Evolutionary conservation across 192 early-diverging fungal species (phyloP), one percentile per base, ranked within the genome.

Genomic region (Coemansia sp.): DNA sequence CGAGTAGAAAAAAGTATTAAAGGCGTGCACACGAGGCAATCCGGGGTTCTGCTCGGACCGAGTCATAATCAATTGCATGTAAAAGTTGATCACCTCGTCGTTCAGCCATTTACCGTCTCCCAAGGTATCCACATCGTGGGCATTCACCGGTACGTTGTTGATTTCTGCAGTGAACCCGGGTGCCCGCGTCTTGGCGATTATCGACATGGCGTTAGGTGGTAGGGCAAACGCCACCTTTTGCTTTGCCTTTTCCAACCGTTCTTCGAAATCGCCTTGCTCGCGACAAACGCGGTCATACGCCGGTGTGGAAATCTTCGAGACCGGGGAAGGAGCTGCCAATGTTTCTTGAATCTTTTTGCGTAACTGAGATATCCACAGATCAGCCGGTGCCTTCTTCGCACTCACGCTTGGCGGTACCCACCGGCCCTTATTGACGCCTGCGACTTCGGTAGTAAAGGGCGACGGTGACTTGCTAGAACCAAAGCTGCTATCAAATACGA

Each of bases 81-180:
- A 98, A 78, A 92, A 94, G 73, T 98, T 97, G 76, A 98, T 96
- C 20, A 94, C 95, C 70, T 97, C 94, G 74, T 98, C 97, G 74
- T 98, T 97, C 8, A 98, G 84, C 97, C 97, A 98, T 19, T 82
- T 69, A 22, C 90, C 87, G 40, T 86, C 85, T 13, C 73, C 55
- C 56, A 98, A 74, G 17, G 94, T 97, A 17, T 69, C 63, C 13
- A 98, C 80, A 51, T 97, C 95, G 24, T 67, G 74, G 7, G 77
- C 77, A 5, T 58, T 67, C 1, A 94, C 63, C 0, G 87, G 80
- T n/a, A 91, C 79, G 42, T 91, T 91, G 65, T 82, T 70, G 39
- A 70, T 55, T 38, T 80, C 78, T 5, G 40, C 50, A 0, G 65
- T 62, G 53, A 80, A 80, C 22, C 73, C 74, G 4, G 67, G 36